Percentiles rank a stretch among this genome's conserved stretches.
Conservation (phyloP, 2,329 filamentous ascomycete genomes). For the Trichoderma brevicompactum region DNA sequence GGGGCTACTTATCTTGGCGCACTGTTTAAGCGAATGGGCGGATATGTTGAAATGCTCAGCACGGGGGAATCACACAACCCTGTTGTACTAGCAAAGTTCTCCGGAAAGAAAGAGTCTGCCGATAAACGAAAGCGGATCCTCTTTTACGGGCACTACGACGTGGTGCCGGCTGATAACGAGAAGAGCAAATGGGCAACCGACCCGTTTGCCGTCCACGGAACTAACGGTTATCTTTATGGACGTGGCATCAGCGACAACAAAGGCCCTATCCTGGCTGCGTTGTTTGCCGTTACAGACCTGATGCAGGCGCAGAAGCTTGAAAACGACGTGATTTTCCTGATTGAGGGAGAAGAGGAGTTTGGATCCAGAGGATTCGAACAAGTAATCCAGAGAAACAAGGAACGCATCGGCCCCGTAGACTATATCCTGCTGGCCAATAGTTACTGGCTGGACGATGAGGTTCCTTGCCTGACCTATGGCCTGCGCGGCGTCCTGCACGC, state of each 20-base stretch:
- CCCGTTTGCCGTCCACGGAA: conserved; percentile 85
- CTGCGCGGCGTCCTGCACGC: conserved; percentile 92
- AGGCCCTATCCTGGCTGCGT: conserved; percentile 88
- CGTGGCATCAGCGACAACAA: conserved; percentile 98
- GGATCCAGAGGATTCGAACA: conserved; percentile 90
- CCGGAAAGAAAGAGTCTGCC: conserved; percentile 69
- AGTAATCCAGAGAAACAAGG: conserved; percentile 77
- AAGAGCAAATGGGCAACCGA: conserved; percentile 83
- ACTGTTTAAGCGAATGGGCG: conserved; percentile 90
- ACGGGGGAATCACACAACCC: conserved; percentile 82
- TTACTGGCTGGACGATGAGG: conserved; percentile 97
- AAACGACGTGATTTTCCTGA: conserved; percentile 89
- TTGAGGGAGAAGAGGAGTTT: conserved; percentile 96
- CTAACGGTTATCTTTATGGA: conserved; percentile 92
- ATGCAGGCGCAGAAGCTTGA: conserved; percentile 80
- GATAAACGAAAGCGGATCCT: conserved; percentile 80
- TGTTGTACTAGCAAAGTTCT: conserved; percentile 89
- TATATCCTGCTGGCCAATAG: conserved; percentile 96
- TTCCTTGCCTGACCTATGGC: conserved; percentile 93
- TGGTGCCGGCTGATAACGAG: conserved; percentile 85
- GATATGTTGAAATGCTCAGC: conserved; percentile 86
- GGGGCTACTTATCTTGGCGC: conserved; percentile 89
- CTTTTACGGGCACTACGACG: conserved; percentile 98
- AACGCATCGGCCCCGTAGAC: conserved; percentile 85
- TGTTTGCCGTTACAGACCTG: conserved; percentile 91